These are phyloP conservation scores for Boletus rubescentipes DNA, from an alignment of 768 basidiomycete genomes.

Conservation along the genomic window DNA sequence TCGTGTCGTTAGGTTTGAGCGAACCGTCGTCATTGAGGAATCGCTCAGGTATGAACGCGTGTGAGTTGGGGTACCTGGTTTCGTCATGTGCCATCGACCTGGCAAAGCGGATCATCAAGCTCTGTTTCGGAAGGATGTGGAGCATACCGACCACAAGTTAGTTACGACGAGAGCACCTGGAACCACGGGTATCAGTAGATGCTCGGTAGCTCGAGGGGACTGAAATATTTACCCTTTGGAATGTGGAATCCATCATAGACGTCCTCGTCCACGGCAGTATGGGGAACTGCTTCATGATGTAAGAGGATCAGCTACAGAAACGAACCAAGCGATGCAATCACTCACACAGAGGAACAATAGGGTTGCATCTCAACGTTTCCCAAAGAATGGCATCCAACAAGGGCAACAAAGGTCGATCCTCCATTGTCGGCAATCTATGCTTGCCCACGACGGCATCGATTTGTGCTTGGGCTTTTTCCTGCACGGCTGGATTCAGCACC, in stretches of 20 bases:
- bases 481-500: constrained; percentile 1
- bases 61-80: constrained; percentile 35
- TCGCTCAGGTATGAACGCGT: constrained; percentile 39
- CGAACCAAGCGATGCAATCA: neutral
- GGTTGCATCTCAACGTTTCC: neutral
- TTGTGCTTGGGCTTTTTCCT: constrained; percentile 10
- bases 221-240: constrained; percentile 33
- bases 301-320: neutral
- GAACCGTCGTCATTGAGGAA: constrained; percentile 32
- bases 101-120: no score
- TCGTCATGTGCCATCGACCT: constrained; percentile 15
- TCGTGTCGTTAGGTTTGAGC: constrained; percentile 5
- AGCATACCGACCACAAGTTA: neutral
- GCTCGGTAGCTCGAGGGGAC: neutral
- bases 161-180: constrained; percentile 1
- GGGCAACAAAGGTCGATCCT: constrained; percentile 9
- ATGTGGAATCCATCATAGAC: constrained; percentile 48
- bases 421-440: constrained; percentile 3
- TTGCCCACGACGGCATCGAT: constrained; percentile 9
- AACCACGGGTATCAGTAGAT: neutral
- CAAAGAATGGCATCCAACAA: constrained; percentile 8
- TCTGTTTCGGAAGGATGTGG: neutral
- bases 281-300: constrained; percentile 21
- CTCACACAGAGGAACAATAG: constrained; percentile 1
- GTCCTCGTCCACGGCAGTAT: constrained; percentile 36